Evolutionary conservation across 306 rosid genomes (phyloP), one percentile per base, ranked within the genome.

Genomic region (Myrica gale): DNA sequence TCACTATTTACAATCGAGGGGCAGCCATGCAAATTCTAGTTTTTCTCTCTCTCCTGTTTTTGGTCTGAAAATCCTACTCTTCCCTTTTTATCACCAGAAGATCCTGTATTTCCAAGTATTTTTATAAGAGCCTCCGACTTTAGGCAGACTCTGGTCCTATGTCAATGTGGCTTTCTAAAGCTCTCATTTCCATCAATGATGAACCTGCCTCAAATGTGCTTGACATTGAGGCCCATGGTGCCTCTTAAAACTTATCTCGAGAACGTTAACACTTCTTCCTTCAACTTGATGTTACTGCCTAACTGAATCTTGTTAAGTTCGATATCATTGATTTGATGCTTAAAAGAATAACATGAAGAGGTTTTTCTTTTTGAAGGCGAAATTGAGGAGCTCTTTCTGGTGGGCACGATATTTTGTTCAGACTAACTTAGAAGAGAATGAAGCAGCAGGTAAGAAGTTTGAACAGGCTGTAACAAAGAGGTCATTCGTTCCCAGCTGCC

Each of bases 311-410:
- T 11, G 70, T 66, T 6, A 39, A 6, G 11, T 50, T 53, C 12
- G 42, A 39, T 76, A 61, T 67, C 48, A n/a, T 7, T 66, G 50
- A 66, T 17, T 65, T 66, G 70, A 43, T 66, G 41, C 50, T n/a
- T n/a, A 16, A 1, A 17, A 42, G 26, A 42, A 41, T 41, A 66
- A 42, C 69, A 66, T 7, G 70, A 23, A 8, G 47, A 41, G 10
- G 58, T 55, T 77, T 67, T 48, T 39, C 68, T 73, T 63, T 78
- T 19, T 63, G 53, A 83, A 87, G 93, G 96, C 96, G 60, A 91
- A 91, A 87, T 78, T 89, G 89, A 87, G 96, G 82, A 91, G 90
- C 79, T 72, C 88, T 9, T 79, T 91, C 57, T 89, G 96, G 93
- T 91, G 96, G 96, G 62, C 37, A 37, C 47, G 60, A 53, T 91